Evolutionary conservation across 1,284 basidiomycete genomes (phyloP).

Genomic region (Pseudomicrostroma phylloplanum): DNA sequence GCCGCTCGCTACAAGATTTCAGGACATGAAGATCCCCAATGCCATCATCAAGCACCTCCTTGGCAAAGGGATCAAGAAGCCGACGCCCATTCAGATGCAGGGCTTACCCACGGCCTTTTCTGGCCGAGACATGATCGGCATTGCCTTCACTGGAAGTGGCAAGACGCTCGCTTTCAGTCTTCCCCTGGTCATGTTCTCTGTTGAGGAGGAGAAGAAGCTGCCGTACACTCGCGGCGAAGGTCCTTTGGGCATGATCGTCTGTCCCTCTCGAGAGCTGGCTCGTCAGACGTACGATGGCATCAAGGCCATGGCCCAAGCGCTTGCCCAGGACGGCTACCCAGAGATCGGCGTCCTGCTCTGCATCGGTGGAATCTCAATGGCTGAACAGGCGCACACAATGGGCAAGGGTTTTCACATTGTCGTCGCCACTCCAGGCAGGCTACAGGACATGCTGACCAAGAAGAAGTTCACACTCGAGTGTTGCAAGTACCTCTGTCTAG

Average conservation of each 20-base stretch:
- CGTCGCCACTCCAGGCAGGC: slow-evolving; percentile 64
- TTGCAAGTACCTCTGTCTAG: slow-evolving; percentile 79
- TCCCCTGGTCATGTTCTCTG: slow-evolving; percentile 62
- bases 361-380: slow-evolving; percentile 97
- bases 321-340: slow-evolving; percentile 78
- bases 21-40: slow-evolving; percentile 94
- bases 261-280: slow-evolving; percentile 53
- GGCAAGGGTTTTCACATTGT: slow-evolving; percentile 89
- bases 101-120: slow-evolving; percentile 77
- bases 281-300: slow-evolving; percentile 90
- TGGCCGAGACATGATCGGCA: slow-evolving; percentile 55
- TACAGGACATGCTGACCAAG: slow-evolving; percentile 68
- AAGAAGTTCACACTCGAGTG: slow-evolving; percentile 81
- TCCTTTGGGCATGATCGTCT: slow-evolving; percentile 87
- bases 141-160: slow-evolving; percentile 54
- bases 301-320: slow-evolving; percentile 71
- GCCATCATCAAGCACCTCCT: slow-evolving; percentile 71
- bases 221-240: slow-evolving; percentile 89
- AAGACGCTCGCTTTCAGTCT: slow-evolving; percentile 54
- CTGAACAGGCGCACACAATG: slow-evolving; percentile 83
- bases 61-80: slow-evolving; percentile 67
- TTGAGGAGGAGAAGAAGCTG: slow-evolving; percentile 77
- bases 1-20: slow-evolving; percentile 83
- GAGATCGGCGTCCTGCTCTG: slow-evolving; percentile 69
- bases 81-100: slow-evolving; percentile 95